A percentile compares a stretch with the other conserved stretches of the same genome.
Conservation (phyloP, 176 grass and related monocot genomes). For the Rhipidocladum racemiflorum region DNA sequence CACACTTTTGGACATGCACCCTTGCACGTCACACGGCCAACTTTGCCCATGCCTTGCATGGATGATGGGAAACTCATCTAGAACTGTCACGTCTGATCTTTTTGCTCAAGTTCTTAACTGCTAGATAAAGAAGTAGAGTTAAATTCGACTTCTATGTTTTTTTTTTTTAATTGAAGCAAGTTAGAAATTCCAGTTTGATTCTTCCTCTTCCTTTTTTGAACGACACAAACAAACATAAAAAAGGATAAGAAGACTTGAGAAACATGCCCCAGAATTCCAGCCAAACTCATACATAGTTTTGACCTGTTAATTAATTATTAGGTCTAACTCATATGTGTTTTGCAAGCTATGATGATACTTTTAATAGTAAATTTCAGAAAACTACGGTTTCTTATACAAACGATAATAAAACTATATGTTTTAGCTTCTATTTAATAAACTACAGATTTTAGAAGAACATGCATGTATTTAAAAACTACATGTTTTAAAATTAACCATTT, state of each 20-base stretch:
- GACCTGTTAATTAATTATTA: not conserved
- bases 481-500: too few species aligned
- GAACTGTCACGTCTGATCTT: not conserved
- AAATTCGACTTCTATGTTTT: not conserved
- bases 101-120: not conserved
- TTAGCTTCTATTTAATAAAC: too few species aligned
- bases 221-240: not conserved
- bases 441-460: too few species aligned
- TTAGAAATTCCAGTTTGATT: not conserved
- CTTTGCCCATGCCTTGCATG: not conserved
- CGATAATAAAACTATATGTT: too few species aligned
- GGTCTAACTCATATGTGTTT: not conserved
- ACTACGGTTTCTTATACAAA: too few species aligned
- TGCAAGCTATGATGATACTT: not conserved
- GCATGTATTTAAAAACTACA: too few species aligned
- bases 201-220: not conserved
- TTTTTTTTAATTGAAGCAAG: slow-evolving; percentile 19
- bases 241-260: too few species aligned
- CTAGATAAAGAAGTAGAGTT: not conserved
- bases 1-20: not conserved
- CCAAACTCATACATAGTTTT: too few species aligned
- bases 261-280: too few species aligned
- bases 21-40: not conserved
- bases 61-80: not conserved
- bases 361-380: too few species aligned